Base-by-base conservation (phyloP, 768 basidiomycete genomes). In the Lentinula lateritia region DNA sequence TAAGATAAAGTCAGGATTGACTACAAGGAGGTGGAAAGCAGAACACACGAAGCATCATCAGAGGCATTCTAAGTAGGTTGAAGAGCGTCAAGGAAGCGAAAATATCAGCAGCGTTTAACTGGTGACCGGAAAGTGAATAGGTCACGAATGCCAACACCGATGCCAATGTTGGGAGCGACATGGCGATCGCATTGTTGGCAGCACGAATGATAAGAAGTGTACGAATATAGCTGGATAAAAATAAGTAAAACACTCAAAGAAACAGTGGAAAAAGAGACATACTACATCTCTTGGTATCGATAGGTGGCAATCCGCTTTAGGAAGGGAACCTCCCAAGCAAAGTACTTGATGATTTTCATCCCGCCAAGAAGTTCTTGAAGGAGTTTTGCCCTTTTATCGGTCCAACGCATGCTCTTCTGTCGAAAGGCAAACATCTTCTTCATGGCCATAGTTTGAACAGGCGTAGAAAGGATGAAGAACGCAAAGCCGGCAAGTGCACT, bases 281-380 rank as follows among this genome's bases (percentile, higher is more conserved):
- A 90, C 81, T 66, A 71, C 74, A 93, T 85, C 72, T 96, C 95
- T 54, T 82, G 80, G 53, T 75, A 76, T 57, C 95, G 80, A 67
- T 89, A 90, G 45, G 82, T 82, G 35, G 81, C 80, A 32, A 97
- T 81, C 50, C 88, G 84, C 15, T 84, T 76, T 23, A 96, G 78
- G 72, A 93, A 95, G 0, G 95, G 92, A 1, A 73, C 67, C 68
- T 94, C 92, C 92, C 92, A 95, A 5, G 90, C 87, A 72, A 95
- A 95, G 71, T 89, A 88, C 72, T 97, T 97, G 80, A 97, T 90
- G 63, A 96, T 83, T 65, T 92, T 89, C 85, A 97, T 95, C 0
- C 92, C 91, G 13, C 88, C 86, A 0, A 97, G 74, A 1, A 98
- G 79, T 70, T 98, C 95, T 70, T 95, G 94, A 10, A 97, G 80